Conservation (phyloP, 306 rosid genomes). For the Vigna angularis region DNA sequence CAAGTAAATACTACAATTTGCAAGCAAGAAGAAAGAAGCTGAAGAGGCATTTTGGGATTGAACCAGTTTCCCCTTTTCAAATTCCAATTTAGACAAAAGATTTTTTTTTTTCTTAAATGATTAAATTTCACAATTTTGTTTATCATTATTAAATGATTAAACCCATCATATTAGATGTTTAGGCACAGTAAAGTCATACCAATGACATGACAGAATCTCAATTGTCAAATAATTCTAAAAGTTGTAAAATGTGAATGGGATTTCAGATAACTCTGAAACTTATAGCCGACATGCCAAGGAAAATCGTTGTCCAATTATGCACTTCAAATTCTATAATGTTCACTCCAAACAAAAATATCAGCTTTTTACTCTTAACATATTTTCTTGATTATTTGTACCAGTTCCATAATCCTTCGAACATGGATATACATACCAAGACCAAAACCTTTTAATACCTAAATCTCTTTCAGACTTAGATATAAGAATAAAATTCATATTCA, state of each 20-base stretch:
- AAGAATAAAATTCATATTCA: too few species aligned
- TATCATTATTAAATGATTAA: too few species aligned
- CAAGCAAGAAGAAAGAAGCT: neutral
- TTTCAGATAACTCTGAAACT: too few species aligned
- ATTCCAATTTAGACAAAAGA: too few species aligned
- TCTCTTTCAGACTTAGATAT: too few species aligned
- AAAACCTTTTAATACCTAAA: neutral
- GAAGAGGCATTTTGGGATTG: neutral
- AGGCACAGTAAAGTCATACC: neutral
- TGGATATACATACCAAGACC: neutral
- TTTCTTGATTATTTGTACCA: neutral
- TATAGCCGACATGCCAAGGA: neutral
- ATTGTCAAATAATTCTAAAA: neutral
- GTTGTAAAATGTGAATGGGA: neutral
- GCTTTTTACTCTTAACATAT: too few species aligned
- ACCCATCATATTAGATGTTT: too few species aligned
- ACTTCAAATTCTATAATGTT: neutral
- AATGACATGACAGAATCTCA: neutral
- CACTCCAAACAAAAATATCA: neutral
- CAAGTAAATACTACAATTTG: neutral
- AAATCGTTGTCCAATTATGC: neutral
- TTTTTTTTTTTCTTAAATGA: too few species aligned
- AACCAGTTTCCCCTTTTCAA: neutral
- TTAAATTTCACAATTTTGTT: too few species aligned
- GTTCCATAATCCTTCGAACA: neutral